These are phyloP conservation scores for Alternaria angustiovoidea DNA, from an alignment of 2,329 filamentous ascomycete species.

Conservation along the genomic window DNA sequence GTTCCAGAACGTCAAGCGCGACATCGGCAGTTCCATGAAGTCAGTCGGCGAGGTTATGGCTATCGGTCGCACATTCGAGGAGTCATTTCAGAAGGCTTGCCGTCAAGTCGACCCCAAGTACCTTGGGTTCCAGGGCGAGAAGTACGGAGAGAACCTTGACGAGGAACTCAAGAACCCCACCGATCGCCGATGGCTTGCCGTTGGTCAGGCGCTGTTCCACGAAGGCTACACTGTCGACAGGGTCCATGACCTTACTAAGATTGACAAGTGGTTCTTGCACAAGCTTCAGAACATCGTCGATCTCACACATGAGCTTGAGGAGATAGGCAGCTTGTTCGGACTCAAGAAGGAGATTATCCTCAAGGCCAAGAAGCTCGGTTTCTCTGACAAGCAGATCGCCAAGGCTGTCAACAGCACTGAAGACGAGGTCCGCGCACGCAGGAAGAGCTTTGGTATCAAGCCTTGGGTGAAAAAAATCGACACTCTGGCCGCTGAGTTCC, in stretches of 20 bases:
- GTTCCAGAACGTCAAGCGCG: slow-evolving; percentile 98
- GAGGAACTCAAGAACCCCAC: slow-evolving; percentile 90
- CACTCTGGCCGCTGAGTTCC: slow-evolving; percentile 84
- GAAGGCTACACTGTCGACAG: slow-evolving; percentile 93
- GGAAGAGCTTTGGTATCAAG: slow-evolving; percentile 85
- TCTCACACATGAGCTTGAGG: slow-evolving; percentile 84
- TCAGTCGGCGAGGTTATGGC: slow-evolving; percentile 99
- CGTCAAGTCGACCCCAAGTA: slow-evolving; percentile 94
- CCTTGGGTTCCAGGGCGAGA: slow-evolving; percentile 91
- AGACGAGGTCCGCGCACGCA: slow-evolving; percentile 84
- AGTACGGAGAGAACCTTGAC: slow-evolving; percentile 87
- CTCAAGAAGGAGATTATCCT: slow-evolving; percentile 88
- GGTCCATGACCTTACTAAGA: slow-evolving; percentile 94
- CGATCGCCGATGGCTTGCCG: slow-evolving; percentile 95
- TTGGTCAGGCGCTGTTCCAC: slow-evolving; percentile 97
- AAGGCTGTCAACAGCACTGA: slow-evolving; percentile 84
- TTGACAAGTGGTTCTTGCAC: slow-evolving; percentile 99
- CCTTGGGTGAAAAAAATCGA: slow-evolving; percentile 99
- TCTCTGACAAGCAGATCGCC: slow-evolving; percentile 96
- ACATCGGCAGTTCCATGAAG: slow-evolving; percentile 98
- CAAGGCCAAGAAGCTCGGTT: slow-evolving; percentile 96
- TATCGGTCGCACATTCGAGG: slow-evolving; percentile 97
- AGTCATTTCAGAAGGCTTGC: slow-evolving; percentile 98
- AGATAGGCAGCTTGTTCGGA: slow-evolving; percentile 80
- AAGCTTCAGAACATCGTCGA: slow-evolving; percentile 98